These are phyloP conservation scores for Salix arbutifolia DNA, from an alignment of 345 rosid species.

Conservation along the genomic window DNA sequence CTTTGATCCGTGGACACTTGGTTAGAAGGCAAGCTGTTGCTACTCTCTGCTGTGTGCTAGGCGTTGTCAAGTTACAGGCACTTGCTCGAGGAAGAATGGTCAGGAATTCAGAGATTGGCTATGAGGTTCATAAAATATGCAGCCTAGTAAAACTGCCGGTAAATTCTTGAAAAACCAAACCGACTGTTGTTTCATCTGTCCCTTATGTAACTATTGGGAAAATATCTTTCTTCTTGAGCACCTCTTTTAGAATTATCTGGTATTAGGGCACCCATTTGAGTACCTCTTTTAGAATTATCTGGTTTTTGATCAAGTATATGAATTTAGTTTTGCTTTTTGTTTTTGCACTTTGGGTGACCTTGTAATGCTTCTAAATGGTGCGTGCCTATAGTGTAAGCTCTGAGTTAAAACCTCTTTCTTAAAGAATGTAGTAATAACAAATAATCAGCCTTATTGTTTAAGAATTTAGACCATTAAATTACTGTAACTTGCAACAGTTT, in stretches of 20 bases:
- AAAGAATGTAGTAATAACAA: not conserved
- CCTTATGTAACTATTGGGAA: not conserved
- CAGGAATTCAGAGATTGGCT: constrained; percentile 60
- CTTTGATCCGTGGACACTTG: constrained; percentile 90
- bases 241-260: not conserved
- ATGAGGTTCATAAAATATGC: constrained; percentile 36
- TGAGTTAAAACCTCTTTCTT: not conserved
- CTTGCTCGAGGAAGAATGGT: constrained; percentile 55
- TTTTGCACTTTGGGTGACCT: constrained; percentile 4
- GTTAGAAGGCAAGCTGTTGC: constrained; percentile 89
- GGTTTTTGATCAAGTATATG: not conserved
- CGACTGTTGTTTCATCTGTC: not conserved
- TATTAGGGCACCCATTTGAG: not conserved
- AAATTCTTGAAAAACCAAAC: constrained; percentile 19
- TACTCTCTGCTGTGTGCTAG: constrained; percentile 71
- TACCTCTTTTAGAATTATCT: not conserved
- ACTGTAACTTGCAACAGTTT: not conserved
- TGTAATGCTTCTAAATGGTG: not conserved
- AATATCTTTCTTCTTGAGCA: not conserved
- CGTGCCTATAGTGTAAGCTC: not conserved
- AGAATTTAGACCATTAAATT: not conserved
- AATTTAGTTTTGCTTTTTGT: not conserved
- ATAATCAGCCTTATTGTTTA: not conserved
- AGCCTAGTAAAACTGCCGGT: constrained; percentile 42
- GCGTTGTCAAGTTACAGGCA: constrained; percentile 82